Conservation (phyloP, 805 yeast species). For the Zygotorulaspora florentina region DNA sequence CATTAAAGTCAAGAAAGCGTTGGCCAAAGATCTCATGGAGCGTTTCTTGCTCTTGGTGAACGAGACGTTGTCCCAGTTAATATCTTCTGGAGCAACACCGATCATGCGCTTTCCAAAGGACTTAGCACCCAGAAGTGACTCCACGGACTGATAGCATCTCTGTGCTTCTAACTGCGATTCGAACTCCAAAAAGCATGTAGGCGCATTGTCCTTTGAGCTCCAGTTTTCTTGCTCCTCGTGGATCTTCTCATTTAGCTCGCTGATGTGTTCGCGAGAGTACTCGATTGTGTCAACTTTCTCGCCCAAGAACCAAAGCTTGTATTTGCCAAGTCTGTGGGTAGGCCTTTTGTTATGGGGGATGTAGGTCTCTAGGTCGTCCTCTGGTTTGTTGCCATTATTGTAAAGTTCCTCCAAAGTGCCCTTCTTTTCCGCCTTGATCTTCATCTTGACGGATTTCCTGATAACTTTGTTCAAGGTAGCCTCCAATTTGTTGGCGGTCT, state of each 20-base stretch:
- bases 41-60: conserved; percentile 54
- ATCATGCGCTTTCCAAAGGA: conserved; percentile 45
- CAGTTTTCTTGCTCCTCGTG: conserved; percentile 51
- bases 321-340: conserved; percentile 62
- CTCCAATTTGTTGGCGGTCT: conserved; percentile 59
- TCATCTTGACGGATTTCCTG: conserved; percentile 53
- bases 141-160: conserved; percentile 79
- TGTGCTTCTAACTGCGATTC: conserved; percentile 83
- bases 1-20: conserved; percentile 56
- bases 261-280: conserved; percentile 62
- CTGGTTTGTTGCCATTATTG: conserved; percentile 45
- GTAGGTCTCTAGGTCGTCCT: conserved; percentile 55
- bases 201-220: conserved; percentile 48
- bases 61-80: conserved; percentile 76
- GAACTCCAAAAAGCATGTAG: conserved; percentile 78
- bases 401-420: conserved; percentile 38
- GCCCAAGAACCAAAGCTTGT: conserved; percentile 45
- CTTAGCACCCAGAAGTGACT: conserved; percentile 45
- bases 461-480: conserved; percentile 58
- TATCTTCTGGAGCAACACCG: conserved; percentile 74
- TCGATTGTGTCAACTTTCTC: conserved; percentile 81
- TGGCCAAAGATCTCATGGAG: conserved; percentile 54
- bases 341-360: conserved; percentile 76
- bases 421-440: conserved; percentile 55
- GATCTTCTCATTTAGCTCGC: conserved; percentile 65